phyloP scores from a whole-genome alignment of 139 green algal genomes.

The Coelastrella sp. region DNA sequence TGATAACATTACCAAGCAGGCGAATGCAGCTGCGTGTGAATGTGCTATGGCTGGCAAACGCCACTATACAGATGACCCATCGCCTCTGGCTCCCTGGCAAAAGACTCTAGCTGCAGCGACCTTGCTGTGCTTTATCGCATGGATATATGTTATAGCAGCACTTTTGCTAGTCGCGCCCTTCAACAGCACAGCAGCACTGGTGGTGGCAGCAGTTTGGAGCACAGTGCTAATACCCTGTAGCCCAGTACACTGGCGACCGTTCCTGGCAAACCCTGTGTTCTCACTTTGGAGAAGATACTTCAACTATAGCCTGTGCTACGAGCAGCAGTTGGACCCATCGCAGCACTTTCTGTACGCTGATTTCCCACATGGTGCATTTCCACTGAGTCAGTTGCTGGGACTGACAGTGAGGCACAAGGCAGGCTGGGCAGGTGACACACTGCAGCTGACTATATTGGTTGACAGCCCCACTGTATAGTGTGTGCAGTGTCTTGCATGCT shows the following conservation, averaged over 20 bases:
- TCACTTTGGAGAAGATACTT: slow-evolving; percentile 45
- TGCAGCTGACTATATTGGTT: neutral
- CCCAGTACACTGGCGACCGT: slow-evolving; percentile 1
- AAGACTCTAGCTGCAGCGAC: slow-evolving; percentile 6
- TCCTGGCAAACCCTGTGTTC: slow-evolving; percentile 3
- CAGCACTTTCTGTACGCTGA: slow-evolving; percentile 47
- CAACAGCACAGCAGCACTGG: neutral
- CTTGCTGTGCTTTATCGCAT: slow-evolving; percentile 30
- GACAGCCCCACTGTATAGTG: neutral
- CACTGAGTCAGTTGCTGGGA: slow-evolving; percentile 41
- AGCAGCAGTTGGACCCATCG: slow-evolving; percentile 14
- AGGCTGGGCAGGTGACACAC: slow-evolving; percentile 27
- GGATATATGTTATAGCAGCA: slow-evolving; percentile 26
- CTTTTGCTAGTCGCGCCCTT: slow-evolving; percentile 12
- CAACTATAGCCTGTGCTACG: slow-evolving; percentile 34
- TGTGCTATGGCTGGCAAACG: neutral
- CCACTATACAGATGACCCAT: slow-evolving; percentile 3
- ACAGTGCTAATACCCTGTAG: slow-evolving; percentile 29
- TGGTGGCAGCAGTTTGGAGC: neutral
- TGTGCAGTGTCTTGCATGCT: neutral
- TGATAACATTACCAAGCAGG: neutral
- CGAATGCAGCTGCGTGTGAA: neutral
- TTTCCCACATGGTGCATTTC: slow-evolving; percentile 46
- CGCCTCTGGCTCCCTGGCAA: neutral
- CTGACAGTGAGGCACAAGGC: slow-evolving; percentile 34